Conservation (phyloP, 2,329 filamentous ascomycete species). For the Tolypocladium endophyticum region DNA sequence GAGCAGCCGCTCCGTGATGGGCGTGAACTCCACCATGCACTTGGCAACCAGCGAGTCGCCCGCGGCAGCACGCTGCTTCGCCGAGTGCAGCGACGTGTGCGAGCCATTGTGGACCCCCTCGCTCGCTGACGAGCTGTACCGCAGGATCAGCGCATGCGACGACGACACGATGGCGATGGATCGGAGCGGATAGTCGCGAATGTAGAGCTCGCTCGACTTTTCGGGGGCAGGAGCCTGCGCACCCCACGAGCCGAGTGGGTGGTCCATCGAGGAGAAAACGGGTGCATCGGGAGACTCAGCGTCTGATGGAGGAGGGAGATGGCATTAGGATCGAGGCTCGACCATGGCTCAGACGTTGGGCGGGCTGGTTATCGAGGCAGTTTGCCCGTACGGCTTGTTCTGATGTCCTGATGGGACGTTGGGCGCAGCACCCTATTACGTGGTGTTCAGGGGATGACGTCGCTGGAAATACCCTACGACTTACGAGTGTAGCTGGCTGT, state of each 20-base stretch:
- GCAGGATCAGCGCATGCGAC: constrained; percentile 73
- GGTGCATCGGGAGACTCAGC: constrained; percentile 4
- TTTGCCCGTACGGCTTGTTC: background rate
- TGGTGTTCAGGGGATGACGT: background rate
- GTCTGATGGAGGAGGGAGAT: constrained; percentile 3
- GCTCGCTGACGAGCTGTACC: constrained; percentile 58
- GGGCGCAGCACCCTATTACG: background rate
- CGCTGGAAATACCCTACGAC: background rate
- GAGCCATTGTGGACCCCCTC: constrained; percentile 50
- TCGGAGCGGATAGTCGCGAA: constrained; percentile 78
- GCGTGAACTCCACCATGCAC: constrained; percentile 83
- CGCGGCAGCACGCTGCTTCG: constrained; percentile 29
- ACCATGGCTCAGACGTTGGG: constrained; percentile 7
- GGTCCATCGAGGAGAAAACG: constrained; percentile 30
- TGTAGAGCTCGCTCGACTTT: constrained; percentile 65
- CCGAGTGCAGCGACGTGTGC: constrained; percentile 39
- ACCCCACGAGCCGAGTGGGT: constrained; percentile 31
- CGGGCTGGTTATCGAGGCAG: background rate
- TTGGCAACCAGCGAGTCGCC: constrained; percentile 39
- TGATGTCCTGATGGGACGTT: background rate
- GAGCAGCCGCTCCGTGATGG: constrained; percentile 53
- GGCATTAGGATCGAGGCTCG: constrained; percentile 5
- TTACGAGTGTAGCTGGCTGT: background rate
- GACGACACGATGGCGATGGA: constrained; percentile 77
- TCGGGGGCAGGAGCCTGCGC: constrained; percentile 39